These are phyloP conservation scores for rapeseed (Brassica napus) DNA, from an alignment of 345 rosid species.

Conservation along the genomic window DNA sequence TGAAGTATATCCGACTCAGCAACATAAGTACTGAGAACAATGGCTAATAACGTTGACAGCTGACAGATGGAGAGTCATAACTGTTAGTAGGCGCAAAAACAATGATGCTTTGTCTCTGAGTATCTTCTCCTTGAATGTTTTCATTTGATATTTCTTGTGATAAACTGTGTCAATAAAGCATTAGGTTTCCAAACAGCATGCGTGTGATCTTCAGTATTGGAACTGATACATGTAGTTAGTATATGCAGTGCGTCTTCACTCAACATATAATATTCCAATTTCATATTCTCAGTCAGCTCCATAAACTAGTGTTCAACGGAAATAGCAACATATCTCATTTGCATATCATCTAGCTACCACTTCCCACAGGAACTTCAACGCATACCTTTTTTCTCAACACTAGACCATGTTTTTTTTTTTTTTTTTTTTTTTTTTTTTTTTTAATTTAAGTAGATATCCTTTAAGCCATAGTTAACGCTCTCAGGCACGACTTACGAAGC, in stretches of 20 bases:
- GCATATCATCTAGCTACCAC: background rate
- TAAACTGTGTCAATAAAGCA: conserved; percentile 25
- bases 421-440: no score
- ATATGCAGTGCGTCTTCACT: no score
- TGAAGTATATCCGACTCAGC: conserved; percentile 36
- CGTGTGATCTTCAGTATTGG: background rate
- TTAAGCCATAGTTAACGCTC: no score
- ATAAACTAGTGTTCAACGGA: conserved; percentile 14
- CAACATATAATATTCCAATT: no score
- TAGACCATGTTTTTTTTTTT: no score
- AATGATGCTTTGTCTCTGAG: conserved; percentile 18
- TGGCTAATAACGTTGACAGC: conserved; percentile 18
- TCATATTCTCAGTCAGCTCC: background rate
- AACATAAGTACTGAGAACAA: conserved; percentile 35
- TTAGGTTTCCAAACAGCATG: conserved; percentile 17
- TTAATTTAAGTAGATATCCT: no score
- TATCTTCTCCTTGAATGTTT: conserved; percentile 22
- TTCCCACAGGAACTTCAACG: no score
- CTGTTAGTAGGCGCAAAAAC: background rate
- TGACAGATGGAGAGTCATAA: no score
- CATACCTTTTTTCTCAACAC: no score
- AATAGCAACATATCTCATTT: conserved; percentile 18
- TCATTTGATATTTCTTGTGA: conserved; percentile 8
- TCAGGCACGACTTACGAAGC: no score
- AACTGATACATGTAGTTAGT: no score